Conservation (phyloP, 805 yeast genomes). For the Schwanniomyces sp. region DNA sequence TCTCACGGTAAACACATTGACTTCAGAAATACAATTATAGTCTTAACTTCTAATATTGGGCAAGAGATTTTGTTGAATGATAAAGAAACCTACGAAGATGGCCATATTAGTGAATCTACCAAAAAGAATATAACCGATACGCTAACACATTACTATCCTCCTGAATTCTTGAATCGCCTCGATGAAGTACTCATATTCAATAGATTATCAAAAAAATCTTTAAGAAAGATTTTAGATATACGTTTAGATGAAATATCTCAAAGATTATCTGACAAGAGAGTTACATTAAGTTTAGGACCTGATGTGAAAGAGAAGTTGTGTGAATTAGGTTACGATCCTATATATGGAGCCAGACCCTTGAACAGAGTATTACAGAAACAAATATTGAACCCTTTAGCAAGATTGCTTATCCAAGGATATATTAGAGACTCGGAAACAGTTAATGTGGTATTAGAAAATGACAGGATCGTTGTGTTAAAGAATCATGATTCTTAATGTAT, state of each 20-base stretch:
- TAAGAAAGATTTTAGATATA: constrained; percentile 80
- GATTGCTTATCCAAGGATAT: constrained; percentile 75
- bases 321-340: constrained; percentile 83
- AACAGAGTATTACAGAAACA: constrained; percentile 84
- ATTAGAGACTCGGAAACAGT: constrained; percentile 45
- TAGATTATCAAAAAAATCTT: constrained; percentile 74
- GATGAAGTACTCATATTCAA: constrained; percentile 95
- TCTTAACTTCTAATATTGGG: constrained; percentile 96
- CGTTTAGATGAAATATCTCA: constrained; percentile 80
- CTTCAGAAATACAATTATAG: constrained; percentile 90
- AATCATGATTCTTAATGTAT: constrained; percentile 22
- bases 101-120: constrained; percentile 53
- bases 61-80: constrained; percentile 83
- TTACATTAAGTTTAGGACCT: constrained; percentile 52
- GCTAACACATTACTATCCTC: constrained; percentile 78
- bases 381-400: constrained; percentile 87
- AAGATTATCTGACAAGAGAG: constrained; percentile 76
- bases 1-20: constrained; percentile 94
- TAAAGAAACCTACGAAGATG: constrained; percentile 55
- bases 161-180: constrained; percentile 91
- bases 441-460: constrained; percentile 22
- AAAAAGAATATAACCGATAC: constrained; percentile 62
- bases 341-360: constrained; percentile 95
- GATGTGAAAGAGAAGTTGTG: constrained; percentile 78
- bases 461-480: constrained; percentile 26